Evolutionary conservation across 176 grass and related monocot genomes (phyloP).

Genomic region (Areca catechu): DNA sequence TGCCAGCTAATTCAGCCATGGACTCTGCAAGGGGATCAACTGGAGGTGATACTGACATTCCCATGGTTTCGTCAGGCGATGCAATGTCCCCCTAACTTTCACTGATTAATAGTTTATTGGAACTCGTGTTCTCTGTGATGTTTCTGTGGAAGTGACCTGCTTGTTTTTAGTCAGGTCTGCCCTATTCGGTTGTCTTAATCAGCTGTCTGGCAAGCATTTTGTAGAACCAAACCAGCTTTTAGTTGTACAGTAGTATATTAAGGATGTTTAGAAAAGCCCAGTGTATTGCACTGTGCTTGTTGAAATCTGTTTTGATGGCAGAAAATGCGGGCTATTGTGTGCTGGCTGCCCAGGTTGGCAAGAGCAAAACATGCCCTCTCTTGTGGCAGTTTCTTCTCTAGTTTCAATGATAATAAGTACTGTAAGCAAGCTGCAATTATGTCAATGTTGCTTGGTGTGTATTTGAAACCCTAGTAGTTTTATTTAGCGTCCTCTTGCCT

Average conservation of each 20-base stretch:
- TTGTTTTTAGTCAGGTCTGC: slow-evolving; percentile 71
- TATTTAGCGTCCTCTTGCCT: too few species aligned
- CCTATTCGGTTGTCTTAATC: slow-evolving; percentile 15
- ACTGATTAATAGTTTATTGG: slow-evolving; percentile 15
- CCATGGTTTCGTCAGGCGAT: slow-evolving; percentile 63
- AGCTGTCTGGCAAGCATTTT: slow-evolving; percentile 15
- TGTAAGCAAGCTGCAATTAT: background rate
- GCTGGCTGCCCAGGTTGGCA: slow-evolving; percentile 91
- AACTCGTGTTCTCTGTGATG: slow-evolving; percentile 23
- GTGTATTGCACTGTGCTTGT: background rate
- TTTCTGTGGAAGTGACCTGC: slow-evolving; percentile 47
- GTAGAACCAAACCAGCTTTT: slow-evolving; percentile 53
- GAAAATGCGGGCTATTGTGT: slow-evolving; percentile 28
- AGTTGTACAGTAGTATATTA: slow-evolving; percentile 70
- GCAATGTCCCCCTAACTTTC: slow-evolving; percentile 59
- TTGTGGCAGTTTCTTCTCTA: slow-evolving; percentile 77
- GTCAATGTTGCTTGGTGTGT: background rate
- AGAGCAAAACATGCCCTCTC: slow-evolving; percentile 81
- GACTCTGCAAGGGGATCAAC: slow-evolving; percentile 46
- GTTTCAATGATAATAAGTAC: slow-evolving; percentile 34
- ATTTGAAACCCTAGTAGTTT: background rate
- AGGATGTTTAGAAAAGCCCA: slow-evolving; percentile 21
- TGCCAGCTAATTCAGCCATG: slow-evolving; percentile 51
- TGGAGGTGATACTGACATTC: slow-evolving; percentile 52
- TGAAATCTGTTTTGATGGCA: slow-evolving; percentile 9